Base-by-base conservation (phyloP, 306 rosid species). In the Crotalaria pallida region DNA sequence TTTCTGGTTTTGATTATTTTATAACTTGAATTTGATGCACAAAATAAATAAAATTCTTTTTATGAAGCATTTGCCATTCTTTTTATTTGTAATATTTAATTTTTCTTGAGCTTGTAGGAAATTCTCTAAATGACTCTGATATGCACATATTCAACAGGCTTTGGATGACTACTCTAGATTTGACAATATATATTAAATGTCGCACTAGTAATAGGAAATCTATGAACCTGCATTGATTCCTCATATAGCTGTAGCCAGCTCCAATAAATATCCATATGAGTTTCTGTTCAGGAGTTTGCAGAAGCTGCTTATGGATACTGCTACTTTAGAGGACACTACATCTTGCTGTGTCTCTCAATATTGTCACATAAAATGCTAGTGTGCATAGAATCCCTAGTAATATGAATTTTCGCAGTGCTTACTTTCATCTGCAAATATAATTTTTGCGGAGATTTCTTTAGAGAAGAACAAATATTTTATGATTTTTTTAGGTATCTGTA, bases 201-300 rank as follows among this genome's bases (percentile, higher is more conserved):
- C 13, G 2, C 19, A 19, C 3, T 48, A 17, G 38, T 45, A 60
- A 48, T 81, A 88, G 90, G 90, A 81, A 77, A 77, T 88, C 64
- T 90, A 88, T 45, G 90, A 88, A 68, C 88, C 90, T 72, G 88
- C 94, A 16, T 70, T 88, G 80, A 85, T 85, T 79, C 90, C 94
- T 49, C 90, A 85, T 82, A 85, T 85, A 56, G 90, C 94, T 48
- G 94, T 83, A 85, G 90, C 90, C 52, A 85, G 87, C 69, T 79
- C 88, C 31, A 74, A 13, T 60, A 88, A 85, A 83, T 88, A 88
- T 68, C 88, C 94, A 0, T 88, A 88, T 0, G 94, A 88, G 76
- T 90, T 88, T 41, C 94, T 85, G 61, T 88, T 88, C 70, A 79
- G 90, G 85, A 88, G 90, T 80, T 81, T 88, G 68, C 94, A 88